These are phyloP conservation scores for Chenopodium suecicum DNA, from an alignment of 148 eudicot genomes.

Conservation along the genomic window DNA sequence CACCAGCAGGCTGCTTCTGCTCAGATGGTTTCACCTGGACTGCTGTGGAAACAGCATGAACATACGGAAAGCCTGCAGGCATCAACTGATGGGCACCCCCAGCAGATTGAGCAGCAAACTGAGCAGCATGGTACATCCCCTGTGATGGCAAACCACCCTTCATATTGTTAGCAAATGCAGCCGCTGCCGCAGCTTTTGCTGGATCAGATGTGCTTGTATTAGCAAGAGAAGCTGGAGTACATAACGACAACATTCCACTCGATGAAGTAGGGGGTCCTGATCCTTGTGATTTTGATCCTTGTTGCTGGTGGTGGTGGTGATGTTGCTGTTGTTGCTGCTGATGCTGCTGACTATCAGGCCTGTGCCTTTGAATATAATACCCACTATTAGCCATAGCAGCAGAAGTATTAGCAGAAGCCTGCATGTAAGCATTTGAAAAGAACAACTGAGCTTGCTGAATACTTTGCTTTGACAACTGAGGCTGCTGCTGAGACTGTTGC, in stretches of 20 bases:
- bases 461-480: slow-evolving; percentile 43
- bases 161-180: slow-evolving; percentile 43
- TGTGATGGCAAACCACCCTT: slow-evolving; percentile 57
- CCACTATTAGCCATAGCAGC: slow-evolving; percentile 40
- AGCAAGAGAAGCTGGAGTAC: slow-evolving; percentile 39
- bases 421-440: slow-evolving; percentile 56
- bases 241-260: slow-evolving; percentile 64
- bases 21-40: slow-evolving; percentile 75
- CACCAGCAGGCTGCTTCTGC: slow-evolving; percentile 94
- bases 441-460: slow-evolving; percentile 61
- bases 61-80: slow-evolving; percentile 60
- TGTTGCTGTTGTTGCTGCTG: slow-evolving; percentile 34
- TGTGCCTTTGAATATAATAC: slow-evolving; percentile 59
- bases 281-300: slow-evolving; percentile 32
- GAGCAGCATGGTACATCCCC: slow-evolving; percentile 50
- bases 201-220: slow-evolving; percentile 58
- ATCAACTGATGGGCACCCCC: slow-evolving; percentile 44
- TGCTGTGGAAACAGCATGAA: slow-evolving; percentile 47
- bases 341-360: slow-evolving; percentile 53
- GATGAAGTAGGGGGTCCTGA: slow-evolving; percentile 45
- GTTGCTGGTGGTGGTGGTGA: slow-evolving; percentile 27
- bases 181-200: slow-evolving; percentile 67
- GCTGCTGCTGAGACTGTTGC: slow-evolving; percentile 50
- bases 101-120: slow-evolving; percentile 50
- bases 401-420: slow-evolving; percentile 39